Evolutionary conservation across 1,284 basidiomycete species (phyloP), one percentile per base, ranked within the genome.

Genomic region (Ceratobasidium sp.): DNA sequence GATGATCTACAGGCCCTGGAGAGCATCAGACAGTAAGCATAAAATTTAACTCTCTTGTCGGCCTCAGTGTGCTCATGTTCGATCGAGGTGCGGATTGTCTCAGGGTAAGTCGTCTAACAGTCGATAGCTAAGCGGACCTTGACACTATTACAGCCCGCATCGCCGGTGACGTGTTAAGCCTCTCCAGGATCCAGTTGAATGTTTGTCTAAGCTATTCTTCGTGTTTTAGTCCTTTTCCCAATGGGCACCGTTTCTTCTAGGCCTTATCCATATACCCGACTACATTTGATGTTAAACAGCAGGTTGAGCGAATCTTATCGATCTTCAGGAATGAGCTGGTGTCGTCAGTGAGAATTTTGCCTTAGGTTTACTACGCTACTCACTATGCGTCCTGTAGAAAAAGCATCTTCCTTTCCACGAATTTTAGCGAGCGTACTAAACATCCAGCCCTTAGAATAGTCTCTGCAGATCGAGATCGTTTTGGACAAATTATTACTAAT

Each of bases 91-190:
- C 26, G 57, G 57, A 26, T 59, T 59, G 23, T 39, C 57, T 8
- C 57, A 59, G 43, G 57, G 57, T 59, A 26, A 36, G 30, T n/a
- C 28, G 9, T 6, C 18, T 23, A 32, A 6, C 50, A 5, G 8
- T 23, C 23, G 50, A 16, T 10, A 39, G 36, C 12, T 28, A 45
- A n/a, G 41, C n/a, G n/a, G n/a, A n/a, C 9, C 18, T 28, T 14
- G 1, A 32, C 16, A 21, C 16, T 10, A 39, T 4, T 16, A 9
- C 6, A 58, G 32, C 34, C 8, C 77, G 81, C 28, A 83, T 83
- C 57, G 79, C 79, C 28, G 82, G 83, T 71, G 83, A 84, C 72
- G 80, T 83, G 5, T 77, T 83, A 8, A 81, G 81, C 10, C 75
- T 84, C 9, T 82, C 82, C 6, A 76, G 81, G 43, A 32, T 32